Evolutionary conservation across 2,329 filamentous ascomycete genomes (phyloP).

Genomic region (Shiraia sp.): DNA sequence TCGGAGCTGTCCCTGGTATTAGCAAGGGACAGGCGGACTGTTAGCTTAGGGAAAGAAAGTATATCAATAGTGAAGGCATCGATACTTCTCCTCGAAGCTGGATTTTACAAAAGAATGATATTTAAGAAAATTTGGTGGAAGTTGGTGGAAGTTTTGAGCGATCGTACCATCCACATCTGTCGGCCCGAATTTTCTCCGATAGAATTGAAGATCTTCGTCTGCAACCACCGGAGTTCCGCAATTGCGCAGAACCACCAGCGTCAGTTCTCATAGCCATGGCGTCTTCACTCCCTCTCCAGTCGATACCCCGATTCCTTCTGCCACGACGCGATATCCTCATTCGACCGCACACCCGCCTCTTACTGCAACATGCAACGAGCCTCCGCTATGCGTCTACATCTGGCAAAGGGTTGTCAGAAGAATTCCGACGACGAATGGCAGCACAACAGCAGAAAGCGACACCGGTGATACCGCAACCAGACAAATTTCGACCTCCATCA

Average conservation of each 20-base stretch:
- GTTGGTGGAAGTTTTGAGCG: not conserved
- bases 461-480: constrained; percentile 74
- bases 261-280: constrained; percentile 31
- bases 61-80: not conserved
- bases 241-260: constrained; percentile 13
- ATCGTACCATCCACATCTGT: constrained; percentile 1
- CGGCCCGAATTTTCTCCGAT: constrained; percentile 23
- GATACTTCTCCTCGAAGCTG: no score
- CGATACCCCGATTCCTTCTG: constrained; percentile 42
- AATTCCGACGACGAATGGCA: constrained; percentile 31
- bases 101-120: not conserved
- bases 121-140: not conserved
- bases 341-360: constrained; percentile 26
- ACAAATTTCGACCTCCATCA: constrained; percentile 89
- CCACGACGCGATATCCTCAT: constrained; percentile 30
- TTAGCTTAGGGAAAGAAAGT: no score
- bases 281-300: constrained; percentile 29
- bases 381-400: constrained; percentile 40
- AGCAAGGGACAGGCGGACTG: constrained; percentile 19
- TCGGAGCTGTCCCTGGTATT: not conserved
- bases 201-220: constrained; percentile 18
- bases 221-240: constrained; percentile 21
- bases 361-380: constrained; percentile 14
- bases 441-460: constrained; percentile 47
- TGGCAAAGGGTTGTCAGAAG: constrained; percentile 33